Base-by-base conservation (phyloP, 306 rosid species). In the Vachellia collinsii region DNA sequence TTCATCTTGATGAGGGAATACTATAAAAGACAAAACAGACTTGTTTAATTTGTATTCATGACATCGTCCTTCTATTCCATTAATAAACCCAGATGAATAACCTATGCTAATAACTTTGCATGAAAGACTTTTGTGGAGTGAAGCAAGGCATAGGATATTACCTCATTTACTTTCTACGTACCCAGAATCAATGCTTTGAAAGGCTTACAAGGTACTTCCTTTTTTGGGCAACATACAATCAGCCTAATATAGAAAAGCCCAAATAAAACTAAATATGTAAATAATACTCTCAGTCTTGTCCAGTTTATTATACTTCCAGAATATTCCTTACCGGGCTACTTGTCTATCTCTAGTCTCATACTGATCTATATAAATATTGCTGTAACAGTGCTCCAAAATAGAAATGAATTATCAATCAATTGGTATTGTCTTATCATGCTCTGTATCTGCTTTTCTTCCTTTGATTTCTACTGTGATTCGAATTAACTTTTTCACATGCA, bases 91-190 rank as follows among this genome's bases (percentile, higher is more conserved):
- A 20, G 7, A 11, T 42, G 42, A 2, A 29, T 29, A 29, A 29
- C 37, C 13, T 41, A 42, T 70, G 75, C 22, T 42, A 39, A 64
- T 53, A 68, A 23, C 17, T 51, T 5, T 36, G 51, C 14, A 0
- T 54, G 61, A n/a, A 68, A 66, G 41, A 7, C 22, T 16, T 46
- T 70, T 76, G 17, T 36, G 19, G 14, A 54, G 41, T 13, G 80
- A 81, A 75, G 85, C 76, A 42, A 81, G 64, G 84, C 68, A 81
- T 75, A 36, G 16, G 70, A 34, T 69, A n/a, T 3, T 16, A 46
- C 34, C 54, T 74, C 54, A 17, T 47, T 71, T 61, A 43, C 29
- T 73, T 72, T 3, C 56, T 50, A 13, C 19, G 56, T 43, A 51
- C 79, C 6, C 11, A 44, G 48, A 39, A 79, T 63, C 67, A 53